Evolutionary conservation across 2,329 filamentous ascomycete species (phyloP).

Genomic region (Colletotrichum cereale): DNA sequence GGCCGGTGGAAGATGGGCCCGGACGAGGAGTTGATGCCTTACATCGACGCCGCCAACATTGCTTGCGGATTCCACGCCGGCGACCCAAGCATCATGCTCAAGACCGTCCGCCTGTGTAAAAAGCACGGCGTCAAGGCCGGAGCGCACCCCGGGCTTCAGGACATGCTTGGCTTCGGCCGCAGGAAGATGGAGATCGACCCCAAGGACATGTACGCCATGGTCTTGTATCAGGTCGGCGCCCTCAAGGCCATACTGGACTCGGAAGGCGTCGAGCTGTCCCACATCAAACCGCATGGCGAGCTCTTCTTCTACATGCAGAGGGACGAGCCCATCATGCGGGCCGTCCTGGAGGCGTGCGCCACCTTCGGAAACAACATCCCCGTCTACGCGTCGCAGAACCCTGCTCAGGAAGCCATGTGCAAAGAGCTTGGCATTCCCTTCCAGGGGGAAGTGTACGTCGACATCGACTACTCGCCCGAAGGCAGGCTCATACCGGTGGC

Average conservation of each 20-base stretch:
- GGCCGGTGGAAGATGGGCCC: slow-evolving; percentile 55
- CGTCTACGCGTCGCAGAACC: slow-evolving; percentile 44
- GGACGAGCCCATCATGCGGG: slow-evolving; percentile 45
- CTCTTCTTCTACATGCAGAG: slow-evolving; percentile 59
- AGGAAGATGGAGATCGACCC: slow-evolving; percentile 70
- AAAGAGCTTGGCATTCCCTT: slow-evolving; percentile 40
- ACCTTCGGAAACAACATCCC: slow-evolving; percentile 45
- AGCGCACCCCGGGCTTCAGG: slow-evolving; percentile 74
- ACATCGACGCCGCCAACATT: slow-evolving; percentile 73
- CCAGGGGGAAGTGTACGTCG: slow-evolving; percentile 42
- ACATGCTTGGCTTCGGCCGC: slow-evolving; percentile 74
- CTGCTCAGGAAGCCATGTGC: slow-evolving; percentile 37
- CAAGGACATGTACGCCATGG: slow-evolving; percentile 68
- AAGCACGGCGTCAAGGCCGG: slow-evolving; percentile 67
- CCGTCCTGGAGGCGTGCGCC: slow-evolving; percentile 46
- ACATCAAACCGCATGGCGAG: slow-evolving; percentile 67
- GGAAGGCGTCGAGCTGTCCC: slow-evolving; percentile 67
- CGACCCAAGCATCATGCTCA: slow-evolving; percentile 74
- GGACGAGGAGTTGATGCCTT: slow-evolving; percentile 62
- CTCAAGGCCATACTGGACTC: slow-evolving; percentile 69
- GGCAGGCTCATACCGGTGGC: slow-evolving; percentile 36
- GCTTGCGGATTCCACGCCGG: slow-evolving; percentile 72
- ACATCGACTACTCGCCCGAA: slow-evolving; percentile 44
- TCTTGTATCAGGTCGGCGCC: slow-evolving; percentile 74
- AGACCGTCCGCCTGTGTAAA: slow-evolving; percentile 70